Conservation (phyloP, 345 rosid genomes). For the Raphanus sativus region DNA sequence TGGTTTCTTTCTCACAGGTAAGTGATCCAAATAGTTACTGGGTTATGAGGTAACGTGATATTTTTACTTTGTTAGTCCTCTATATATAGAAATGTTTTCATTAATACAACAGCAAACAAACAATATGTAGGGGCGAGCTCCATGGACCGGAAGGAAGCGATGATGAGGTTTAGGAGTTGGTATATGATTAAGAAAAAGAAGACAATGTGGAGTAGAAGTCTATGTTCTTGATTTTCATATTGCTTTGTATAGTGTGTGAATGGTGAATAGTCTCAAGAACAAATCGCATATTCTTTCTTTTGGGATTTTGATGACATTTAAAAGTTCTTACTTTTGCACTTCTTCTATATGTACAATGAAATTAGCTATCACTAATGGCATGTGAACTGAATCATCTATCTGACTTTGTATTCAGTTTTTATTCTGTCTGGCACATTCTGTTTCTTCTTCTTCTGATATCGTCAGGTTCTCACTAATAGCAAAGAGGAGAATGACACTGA, state of each 20-base stretch:
- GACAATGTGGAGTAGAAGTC: background rate
- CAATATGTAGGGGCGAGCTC: background rate
- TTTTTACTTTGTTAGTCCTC: background rate
- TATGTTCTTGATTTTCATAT: background rate
- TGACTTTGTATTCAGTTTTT: background rate
- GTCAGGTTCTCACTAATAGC: no score
- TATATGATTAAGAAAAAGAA: background rate
- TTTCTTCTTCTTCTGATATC: background rate
- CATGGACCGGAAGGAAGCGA: background rate
- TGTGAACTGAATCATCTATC: background rate
- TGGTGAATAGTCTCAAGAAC: background rate
- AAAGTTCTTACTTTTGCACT: background rate
- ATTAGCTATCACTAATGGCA: background rate
- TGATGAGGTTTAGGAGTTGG: background rate
- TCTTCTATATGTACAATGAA: background rate
- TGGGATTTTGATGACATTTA: background rate
- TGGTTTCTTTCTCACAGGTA: background rate
- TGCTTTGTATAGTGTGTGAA: background rate
- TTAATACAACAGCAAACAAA: background rate
- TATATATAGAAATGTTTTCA: background rate
- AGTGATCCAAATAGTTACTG: background rate
- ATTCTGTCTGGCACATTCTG: background rate
- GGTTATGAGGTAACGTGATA: background rate
- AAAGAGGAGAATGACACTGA: no score
- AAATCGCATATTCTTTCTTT: background rate